A percentile compares a stretch with the other conserved stretches of the same genome.
phyloP scores from a whole-genome alignment of 208 protist species.

The Phytomonas francai region DNA sequence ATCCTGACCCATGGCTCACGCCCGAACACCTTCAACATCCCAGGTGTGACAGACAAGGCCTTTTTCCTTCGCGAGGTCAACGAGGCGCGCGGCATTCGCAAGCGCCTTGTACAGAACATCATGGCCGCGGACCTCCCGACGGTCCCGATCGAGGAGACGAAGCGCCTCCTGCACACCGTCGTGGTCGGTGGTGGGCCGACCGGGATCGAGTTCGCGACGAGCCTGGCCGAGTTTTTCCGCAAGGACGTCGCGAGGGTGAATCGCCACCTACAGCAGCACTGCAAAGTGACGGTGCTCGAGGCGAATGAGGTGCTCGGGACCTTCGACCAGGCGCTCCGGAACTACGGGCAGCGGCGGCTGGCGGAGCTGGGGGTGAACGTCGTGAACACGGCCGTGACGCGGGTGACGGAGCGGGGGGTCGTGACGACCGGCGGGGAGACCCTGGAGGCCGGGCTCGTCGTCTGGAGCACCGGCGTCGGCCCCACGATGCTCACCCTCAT shows the following conservation, averaged over 20 bases:
- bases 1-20: constrained; percentile 82
- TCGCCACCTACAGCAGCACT: constrained; percentile 52
- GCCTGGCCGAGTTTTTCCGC: constrained; percentile 85
- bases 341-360: constrained; percentile 69
- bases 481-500: constrained; percentile 65
- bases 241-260: constrained; percentile 76
- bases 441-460: constrained; percentile 60
- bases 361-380: constrained; percentile 59
- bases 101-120: constrained; percentile 89
- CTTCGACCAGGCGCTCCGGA: constrained; percentile 76
- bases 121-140: constrained; percentile 84
- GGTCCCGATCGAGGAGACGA: constrained; percentile 58
- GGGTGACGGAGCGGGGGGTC: constrained; percentile 65
- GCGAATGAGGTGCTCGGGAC: constrained; percentile 80
- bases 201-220: constrained; percentile 83
- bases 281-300: constrained; percentile 85
- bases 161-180: constrained; percentile 82
- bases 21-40: constrained; percentile 91
- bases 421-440: constrained; percentile 58
- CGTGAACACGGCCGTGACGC: constrained; percentile 58
- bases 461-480: constrained; percentile 86
- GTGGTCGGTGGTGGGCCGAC: constrained; percentile 90
- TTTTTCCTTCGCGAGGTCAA: constrained; percentile 88
- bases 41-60: constrained; percentile 82
- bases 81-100: constrained; percentile 83